phyloP scores from a whole-genome alignment of 75 land plant species.

The Ceratopteris richardii region DNA sequence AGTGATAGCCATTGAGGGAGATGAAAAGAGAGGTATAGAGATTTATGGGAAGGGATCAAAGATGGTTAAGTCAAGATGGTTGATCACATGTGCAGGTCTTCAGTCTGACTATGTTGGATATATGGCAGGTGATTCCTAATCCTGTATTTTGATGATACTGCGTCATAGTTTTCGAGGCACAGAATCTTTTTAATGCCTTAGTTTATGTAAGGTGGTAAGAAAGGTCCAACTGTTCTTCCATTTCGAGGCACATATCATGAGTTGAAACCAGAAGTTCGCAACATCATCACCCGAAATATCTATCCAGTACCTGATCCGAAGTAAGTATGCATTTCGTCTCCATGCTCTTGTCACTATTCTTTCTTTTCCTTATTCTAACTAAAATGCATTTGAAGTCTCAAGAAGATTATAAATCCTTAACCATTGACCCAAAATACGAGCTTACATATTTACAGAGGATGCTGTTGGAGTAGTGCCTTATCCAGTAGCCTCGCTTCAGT shows the following conservation, averaged over 20 bases:
- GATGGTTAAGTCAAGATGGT: constrained; percentile 30
- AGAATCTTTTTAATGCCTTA: no score
- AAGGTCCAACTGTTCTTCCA: constrained; percentile 28
- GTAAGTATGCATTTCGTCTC: constrained; percentile 7
- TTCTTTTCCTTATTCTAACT: no score
- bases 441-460: no score
- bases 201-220: constrained; percentile 16
- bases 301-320: constrained; percentile 37
- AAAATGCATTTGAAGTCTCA: no score
- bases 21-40: constrained; percentile 25
- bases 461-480: no score
- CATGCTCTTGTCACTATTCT: no score
- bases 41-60: constrained; percentile 15
- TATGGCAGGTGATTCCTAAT: constrained; percentile 25
- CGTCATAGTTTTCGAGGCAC: no score
- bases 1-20: constrained; percentile 24
- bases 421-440: no score
- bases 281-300: constrained; percentile 29
- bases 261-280: constrained; percentile 27
- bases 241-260: constrained; percentile 32
- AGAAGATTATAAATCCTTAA: no score
- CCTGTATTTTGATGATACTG: no score
- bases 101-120: constrained; percentile 30
- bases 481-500: no score
- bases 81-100: constrained; percentile 34